A percentile compares a stretch with the other conserved stretches of the same genome.
These are phyloP conservation scores for Pseudogymnoascus sp. DNA, from an alignment of 2,329 filamentous ascomycete species.

Conservation along the genomic window DNA sequence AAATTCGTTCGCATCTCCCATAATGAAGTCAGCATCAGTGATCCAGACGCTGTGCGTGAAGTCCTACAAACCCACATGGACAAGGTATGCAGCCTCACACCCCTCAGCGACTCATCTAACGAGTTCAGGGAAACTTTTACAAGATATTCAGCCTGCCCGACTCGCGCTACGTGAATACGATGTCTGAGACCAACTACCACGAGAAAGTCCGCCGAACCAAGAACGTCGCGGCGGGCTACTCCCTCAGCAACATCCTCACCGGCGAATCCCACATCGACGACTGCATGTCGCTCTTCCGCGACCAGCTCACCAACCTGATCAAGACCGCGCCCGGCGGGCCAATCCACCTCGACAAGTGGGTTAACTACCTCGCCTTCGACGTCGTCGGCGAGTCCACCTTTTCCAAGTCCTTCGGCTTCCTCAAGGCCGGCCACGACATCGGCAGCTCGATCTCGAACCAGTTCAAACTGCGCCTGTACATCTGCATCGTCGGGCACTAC, in stretches of 20 bases:
- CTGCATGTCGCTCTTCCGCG: conserved; percentile 24
- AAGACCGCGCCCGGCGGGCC: conserved; percentile 14
- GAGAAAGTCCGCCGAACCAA: conserved; percentile 29
- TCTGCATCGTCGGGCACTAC: conserved; percentile 30
- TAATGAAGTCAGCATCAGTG: conserved; percentile 36
- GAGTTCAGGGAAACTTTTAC: conserved; percentile 27
- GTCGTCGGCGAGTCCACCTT: conserved; percentile 31
- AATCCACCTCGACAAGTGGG: conserved; percentile 33
- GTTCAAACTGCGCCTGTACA: conserved; percentile 25
- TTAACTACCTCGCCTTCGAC: conserved; percentile 33
- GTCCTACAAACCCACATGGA: conserved; percentile 29
- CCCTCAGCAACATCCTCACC: conserved; percentile 26
- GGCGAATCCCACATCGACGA: conserved; percentile 24
- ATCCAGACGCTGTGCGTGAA: conserved; percentile 33
- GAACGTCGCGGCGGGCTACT: conserved; percentile 29
- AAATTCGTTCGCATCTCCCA: conserved; percentile 36
- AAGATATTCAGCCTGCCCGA: conserved; percentile 32
- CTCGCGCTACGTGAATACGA: conserved; percentile 33
- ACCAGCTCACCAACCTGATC: conserved; percentile 24
- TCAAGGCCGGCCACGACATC: conserved; percentile 29
- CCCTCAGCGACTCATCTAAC: neutral
- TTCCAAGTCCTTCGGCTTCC: conserved; percentile 29
- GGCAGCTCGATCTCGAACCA: conserved; percentile 31
- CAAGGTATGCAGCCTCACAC: conserved; percentile 24
- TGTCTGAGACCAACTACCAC: conserved; percentile 32